Conservation (phyloP, 495 filamentous ascomycete species). For the Daldinia childiae region DNA sequence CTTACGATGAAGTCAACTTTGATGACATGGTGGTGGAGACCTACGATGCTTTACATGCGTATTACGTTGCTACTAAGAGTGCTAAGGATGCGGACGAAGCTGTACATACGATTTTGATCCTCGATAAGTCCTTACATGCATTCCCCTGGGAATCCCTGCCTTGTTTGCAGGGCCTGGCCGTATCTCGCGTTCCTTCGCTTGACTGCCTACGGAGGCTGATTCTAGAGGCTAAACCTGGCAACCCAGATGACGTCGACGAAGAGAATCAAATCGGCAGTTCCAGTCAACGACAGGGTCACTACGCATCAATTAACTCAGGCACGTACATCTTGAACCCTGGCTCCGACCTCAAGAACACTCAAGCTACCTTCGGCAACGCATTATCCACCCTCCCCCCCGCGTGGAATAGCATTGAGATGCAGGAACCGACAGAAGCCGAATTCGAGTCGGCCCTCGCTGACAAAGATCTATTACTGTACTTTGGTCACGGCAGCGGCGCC, state of each 20-base stretch:
- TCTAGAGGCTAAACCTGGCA: slow-evolving; percentile 45
- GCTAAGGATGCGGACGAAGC: slow-evolving; percentile 47
- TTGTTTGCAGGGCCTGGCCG: slow-evolving; percentile 78
- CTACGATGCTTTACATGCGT: slow-evolving; percentile 78
- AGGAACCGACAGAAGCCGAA: slow-evolving; percentile 78
- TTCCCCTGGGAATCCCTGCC: slow-evolving; percentile 98
- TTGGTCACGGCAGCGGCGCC: slow-evolving; percentile 94
- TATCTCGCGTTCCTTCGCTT: slow-evolving; percentile 86
- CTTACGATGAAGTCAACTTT: slow-evolving; percentile 97
- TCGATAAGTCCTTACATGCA: slow-evolving; percentile 87
- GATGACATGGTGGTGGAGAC: slow-evolving; percentile 88
- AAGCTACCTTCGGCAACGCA: slow-evolving; percentile 71
- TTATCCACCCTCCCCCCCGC: slow-evolving; percentile 59
- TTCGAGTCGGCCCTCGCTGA: slow-evolving; percentile 70
- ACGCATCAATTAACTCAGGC: slow-evolving; percentile 68
- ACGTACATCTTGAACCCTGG: slow-evolving; percentile 89
- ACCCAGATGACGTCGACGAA: background rate
- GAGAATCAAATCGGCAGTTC: slow-evolving; percentile 7
- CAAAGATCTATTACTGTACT: slow-evolving; percentile 83
- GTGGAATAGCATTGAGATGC: slow-evolving; percentile 74
- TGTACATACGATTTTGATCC: slow-evolving; percentile 87
- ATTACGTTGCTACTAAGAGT: slow-evolving; percentile 68
- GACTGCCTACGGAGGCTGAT: slow-evolving; percentile 72
- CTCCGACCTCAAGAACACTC: slow-evolving; percentile 81
- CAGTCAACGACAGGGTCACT: slow-evolving; percentile 55